Base-by-base conservation (phyloP, 139 green algal species). In the Micromonas commoda region DNA sequence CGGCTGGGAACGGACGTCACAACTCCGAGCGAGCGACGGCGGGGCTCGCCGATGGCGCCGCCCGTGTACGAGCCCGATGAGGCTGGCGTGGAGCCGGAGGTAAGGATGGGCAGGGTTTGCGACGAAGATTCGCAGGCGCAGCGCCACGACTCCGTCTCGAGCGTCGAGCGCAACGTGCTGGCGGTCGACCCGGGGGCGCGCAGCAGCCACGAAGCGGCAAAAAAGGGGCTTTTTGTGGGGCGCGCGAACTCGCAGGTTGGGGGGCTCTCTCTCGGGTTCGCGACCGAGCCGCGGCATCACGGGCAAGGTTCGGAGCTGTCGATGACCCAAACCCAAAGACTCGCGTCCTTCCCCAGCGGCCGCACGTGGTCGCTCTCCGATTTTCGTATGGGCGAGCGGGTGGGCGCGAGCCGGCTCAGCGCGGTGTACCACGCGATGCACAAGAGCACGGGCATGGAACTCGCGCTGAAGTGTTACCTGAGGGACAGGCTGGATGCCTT, bases 391-490 rank as follows among this genome's bases (percentile, higher is more conserved):
- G 21, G 51, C 33, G 33, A 73, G 2, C 23, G 29, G 24, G 38
- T 77, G 37, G 70, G 39, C 9, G 9, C n/a, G 3, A 23, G 24
- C 37, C 37, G 39, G 37, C 35, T 37, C 26, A 38, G 37, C 24
- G 70, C 24, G 66, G 66, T 73, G 66, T 51, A 73, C 33, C 31
- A 51, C 31, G 66, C 66, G 66, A 20, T 33, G 31, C 37, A 73
- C 37, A 20, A 20, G 66, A 1, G 29, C 32, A 54, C 37, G 33
- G 32, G 32, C 16, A 73, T 52, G 66, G 31, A 52, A n/a, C 23
- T 73, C 29, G 66, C 66, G 66, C 19, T 73, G 6, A 73, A 73
- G 66, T 54, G 66, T 1, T 73, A 73, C 66, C 20, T 73, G 31
- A 45, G 5, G 32, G 35, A 64, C 1, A 33, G 24, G 51, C 39